phyloP scores from a whole-genome alignment of 148 eudicot species.

The Silene latifolia region DNA sequence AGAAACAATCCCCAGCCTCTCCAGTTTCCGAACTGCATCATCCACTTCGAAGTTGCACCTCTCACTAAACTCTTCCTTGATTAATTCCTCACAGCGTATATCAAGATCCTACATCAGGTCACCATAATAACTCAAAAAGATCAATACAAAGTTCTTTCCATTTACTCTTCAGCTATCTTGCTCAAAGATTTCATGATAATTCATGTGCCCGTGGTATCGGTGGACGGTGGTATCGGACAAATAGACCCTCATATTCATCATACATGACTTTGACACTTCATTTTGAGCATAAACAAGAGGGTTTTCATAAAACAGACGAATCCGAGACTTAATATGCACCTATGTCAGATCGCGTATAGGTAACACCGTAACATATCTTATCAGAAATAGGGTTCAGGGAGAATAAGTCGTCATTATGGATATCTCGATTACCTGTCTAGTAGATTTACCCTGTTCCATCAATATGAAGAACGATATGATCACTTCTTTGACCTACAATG shows the following conservation, averaged over 20 bases:
- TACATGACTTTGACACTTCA: not conserved
- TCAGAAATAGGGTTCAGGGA: not conserved
- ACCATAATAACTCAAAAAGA: not conserved
- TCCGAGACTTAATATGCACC: not conserved
- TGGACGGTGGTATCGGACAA: not conserved
- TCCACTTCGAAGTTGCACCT: slow-evolving; percentile 89
- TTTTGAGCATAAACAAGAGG: not conserved
- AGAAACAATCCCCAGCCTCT: slow-evolving; percentile 81
- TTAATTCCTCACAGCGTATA: slow-evolving; percentile 68
- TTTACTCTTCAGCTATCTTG: too few relatives aligned
- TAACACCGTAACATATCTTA: too few relatives aligned
- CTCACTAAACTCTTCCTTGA: slow-evolving; percentile 82
- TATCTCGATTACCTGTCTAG: slow-evolving; percentile 54
- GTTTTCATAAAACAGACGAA: not conserved
- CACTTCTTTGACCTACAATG: slow-evolving; percentile 88
- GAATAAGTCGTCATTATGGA: not conserved
- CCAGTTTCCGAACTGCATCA: slow-evolving; percentile 83
- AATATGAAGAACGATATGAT: slow-evolving; percentile 71
- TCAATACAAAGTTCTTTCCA: not conserved
- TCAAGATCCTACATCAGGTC: slow-evolving; percentile 73
- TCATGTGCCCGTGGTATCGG: not conserved
- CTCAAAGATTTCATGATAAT: not conserved
- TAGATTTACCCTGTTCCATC: slow-evolving; percentile 96
- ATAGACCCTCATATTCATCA: not conserved
- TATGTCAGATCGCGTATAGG: too few relatives aligned